Evolutionary conservation across 2,329 filamentous ascomycete genomes (phyloP).

Genomic region (Geosmithia putterillii): DNA sequence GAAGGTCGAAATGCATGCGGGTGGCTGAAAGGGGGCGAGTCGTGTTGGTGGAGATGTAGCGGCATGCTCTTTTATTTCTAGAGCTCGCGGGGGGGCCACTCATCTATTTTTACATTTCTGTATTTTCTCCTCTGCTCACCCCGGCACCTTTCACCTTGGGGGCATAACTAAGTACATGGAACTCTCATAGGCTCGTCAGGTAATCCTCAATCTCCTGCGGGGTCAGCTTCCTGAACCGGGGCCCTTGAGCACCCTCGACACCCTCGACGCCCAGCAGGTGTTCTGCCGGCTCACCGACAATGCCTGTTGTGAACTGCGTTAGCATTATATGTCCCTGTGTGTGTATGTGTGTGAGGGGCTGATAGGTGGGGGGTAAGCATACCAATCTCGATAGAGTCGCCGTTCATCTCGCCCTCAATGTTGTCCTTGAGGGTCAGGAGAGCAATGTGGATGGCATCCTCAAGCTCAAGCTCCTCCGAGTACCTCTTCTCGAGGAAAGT

Average conservation of each 20-base stretch:
- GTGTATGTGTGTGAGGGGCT: not conserved
- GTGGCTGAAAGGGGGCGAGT: too few relatives aligned
- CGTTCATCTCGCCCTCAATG: slow-evolving; percentile 98
- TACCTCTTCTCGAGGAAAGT: slow-evolving; percentile 99
- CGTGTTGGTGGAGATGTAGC: not conserved
- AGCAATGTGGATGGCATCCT: slow-evolving; percentile 97
- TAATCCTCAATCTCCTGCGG: slow-evolving; percentile 99
- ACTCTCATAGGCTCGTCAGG: slow-evolving; percentile 81
- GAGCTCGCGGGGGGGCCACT: slow-evolving; percentile 26
- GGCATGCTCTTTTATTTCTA: slow-evolving; percentile 12
- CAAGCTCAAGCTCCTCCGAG: slow-evolving; percentile 89
- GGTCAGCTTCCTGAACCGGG: slow-evolving; percentile 85
- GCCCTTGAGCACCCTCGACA: slow-evolving; percentile 72
- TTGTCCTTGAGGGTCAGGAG: slow-evolving; percentile 96
- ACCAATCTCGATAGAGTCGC: slow-evolving; percentile 97
- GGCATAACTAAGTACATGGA: slow-evolving; percentile 2
- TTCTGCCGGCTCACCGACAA: slow-evolving; percentile 88
- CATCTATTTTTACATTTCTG: slow-evolving; percentile 2
- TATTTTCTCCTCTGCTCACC: not conserved
- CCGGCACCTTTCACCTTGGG: slow-evolving; percentile 29
- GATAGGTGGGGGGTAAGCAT: slow-evolving; percentile 17
- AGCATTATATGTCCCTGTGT: not conserved
- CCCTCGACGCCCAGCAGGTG: slow-evolving; percentile 86
- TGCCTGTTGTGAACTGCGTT: slow-evolving; percentile 46
- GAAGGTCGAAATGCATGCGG: too few relatives aligned